Conservation (phyloP, 163 green algal species). For the Chlamydomonas reinhardtii region DNA sequence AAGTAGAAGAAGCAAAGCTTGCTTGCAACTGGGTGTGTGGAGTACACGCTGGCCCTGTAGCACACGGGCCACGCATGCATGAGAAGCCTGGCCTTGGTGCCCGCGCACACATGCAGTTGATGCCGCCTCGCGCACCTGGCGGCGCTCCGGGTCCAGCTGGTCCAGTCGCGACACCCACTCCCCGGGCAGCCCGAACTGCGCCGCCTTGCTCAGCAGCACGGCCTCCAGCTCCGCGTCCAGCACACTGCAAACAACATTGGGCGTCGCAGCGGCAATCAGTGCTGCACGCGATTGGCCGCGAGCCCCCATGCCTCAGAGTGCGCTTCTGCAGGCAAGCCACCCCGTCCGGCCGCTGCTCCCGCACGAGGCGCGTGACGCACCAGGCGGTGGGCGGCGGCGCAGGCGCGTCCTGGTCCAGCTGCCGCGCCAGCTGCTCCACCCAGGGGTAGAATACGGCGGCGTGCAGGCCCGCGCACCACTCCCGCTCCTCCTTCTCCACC, state of each 20-base stretch:
- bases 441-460: conserved; percentile 74
- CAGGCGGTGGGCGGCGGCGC: conserved; percentile 57
- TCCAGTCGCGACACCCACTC: conserved; percentile 80
- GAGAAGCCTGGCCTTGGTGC: too few relatives aligned
- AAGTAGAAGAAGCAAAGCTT: too few relatives aligned
- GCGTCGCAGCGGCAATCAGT: too few relatives aligned
- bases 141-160: conserved; percentile 78
- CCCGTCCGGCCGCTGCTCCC: too few relatives aligned
- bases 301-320: too few relatives aligned
- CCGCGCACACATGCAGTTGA: too few relatives aligned
- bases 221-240: conserved; percentile 85
- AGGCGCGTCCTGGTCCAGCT: conserved; percentile 40
- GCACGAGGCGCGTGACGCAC: conserved; percentile 38
- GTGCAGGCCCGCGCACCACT: conserved; percentile 85
- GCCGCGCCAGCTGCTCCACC: conserved; percentile 64
- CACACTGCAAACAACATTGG: too few relatives aligned
- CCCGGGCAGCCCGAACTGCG: conserved; percentile 78
- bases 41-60: too few relatives aligned
- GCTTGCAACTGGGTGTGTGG: too few relatives aligned
- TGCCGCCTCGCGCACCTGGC: conserved; percentile 69
- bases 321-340: too few relatives aligned
- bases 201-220: conserved; percentile 83
- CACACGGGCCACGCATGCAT: too few relatives aligned
- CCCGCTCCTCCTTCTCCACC: conserved; percentile 80
- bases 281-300: too few relatives aligned